Evolutionary conservation across 2,329 filamentous ascomycete species (phyloP).

Genomic region (Helminthosporium solani): DNA sequence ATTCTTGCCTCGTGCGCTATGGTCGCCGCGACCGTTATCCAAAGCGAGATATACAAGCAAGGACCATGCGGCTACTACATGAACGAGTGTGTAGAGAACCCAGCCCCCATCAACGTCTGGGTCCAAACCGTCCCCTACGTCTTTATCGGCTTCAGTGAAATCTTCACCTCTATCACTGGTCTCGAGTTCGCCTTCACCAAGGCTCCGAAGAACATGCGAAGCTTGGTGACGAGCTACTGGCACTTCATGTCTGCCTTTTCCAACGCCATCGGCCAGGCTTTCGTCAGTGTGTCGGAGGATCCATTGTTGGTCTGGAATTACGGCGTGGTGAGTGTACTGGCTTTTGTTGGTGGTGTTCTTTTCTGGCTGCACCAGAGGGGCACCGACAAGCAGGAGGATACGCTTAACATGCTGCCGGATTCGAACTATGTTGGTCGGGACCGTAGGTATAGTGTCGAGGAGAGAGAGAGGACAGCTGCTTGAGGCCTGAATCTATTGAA

Average conservation of each 20-base stretch:
- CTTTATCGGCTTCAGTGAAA: slow-evolving; percentile 58
- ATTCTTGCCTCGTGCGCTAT: slow-evolving; percentile 50
- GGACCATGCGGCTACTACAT: slow-evolving; percentile 62
- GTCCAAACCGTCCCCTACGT: slow-evolving; percentile 52
- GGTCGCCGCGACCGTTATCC: slow-evolving; percentile 53
- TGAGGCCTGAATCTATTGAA: not conserved
- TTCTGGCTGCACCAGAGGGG: slow-evolving; percentile 70
- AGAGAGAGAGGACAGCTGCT: not conserved
- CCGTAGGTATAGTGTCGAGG: slow-evolving; percentile 25
- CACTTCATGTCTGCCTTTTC: slow-evolving; percentile 71
- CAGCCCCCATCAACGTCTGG: slow-evolving; percentile 66
- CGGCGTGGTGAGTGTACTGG: slow-evolving; percentile 60
- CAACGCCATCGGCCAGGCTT: slow-evolving; percentile 68
- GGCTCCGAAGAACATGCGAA: slow-evolving; percentile 77
- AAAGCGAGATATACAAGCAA: slow-evolving; percentile 63
- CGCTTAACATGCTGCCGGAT: slow-evolving; percentile 61
- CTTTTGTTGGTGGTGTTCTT: slow-evolving; percentile 60
- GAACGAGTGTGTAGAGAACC: slow-evolving; percentile 52
- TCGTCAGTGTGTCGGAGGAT: slow-evolving; percentile 62
- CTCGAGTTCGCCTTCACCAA: slow-evolving; percentile 78
- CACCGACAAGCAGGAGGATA: slow-evolving; percentile 68
- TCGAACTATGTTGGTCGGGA: slow-evolving; percentile 37
- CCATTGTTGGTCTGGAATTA: slow-evolving; percentile 74
- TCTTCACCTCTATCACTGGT: slow-evolving; percentile 60
- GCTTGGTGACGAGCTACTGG: slow-evolving; percentile 68